Evolutionary conservation across 495 filamentous ascomycete species (phyloP).

Genomic region (Xylaria telfairii): DNA sequence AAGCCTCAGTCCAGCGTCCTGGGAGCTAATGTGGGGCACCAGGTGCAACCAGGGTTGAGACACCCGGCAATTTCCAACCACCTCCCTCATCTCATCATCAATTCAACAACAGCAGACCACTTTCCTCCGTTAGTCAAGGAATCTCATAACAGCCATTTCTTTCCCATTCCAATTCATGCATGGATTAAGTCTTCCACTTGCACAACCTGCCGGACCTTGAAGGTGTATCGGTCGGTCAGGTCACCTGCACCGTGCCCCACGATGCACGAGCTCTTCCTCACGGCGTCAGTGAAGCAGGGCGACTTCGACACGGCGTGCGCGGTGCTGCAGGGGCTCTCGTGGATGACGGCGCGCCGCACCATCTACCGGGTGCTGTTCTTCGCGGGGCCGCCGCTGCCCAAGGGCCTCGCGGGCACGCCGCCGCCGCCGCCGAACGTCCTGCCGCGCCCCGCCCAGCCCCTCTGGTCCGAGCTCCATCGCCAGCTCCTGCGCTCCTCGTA

Average conservation of each 20-base stretch:
- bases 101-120: neutral
- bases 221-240: neutral
- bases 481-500: constrained; percentile 48
- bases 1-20: neutral
- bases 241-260: neutral
- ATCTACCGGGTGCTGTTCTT: constrained; percentile 46
- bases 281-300: constrained; percentile 40
- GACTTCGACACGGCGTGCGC: constrained; percentile 45
- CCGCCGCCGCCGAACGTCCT: constrained; percentile 19
- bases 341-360: constrained; percentile 44
- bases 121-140: neutral
- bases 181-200: neutral
- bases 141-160: neutral
- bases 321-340: constrained; percentile 48
- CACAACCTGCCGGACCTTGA: too few species aligned
- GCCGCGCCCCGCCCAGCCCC: constrained; percentile 23
- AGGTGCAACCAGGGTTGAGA: neutral
- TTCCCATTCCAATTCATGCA: neutral
- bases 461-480: constrained; percentile 51
- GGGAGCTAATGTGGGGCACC: constrained; percentile 2
- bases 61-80: neutral
- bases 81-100: neutral
- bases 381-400: constrained; percentile 43
- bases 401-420: constrained; percentile 40
- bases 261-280: constrained; percentile 53